Conservation (phyloP, 2,329 filamentous ascomycete genomes). For the Aspergillus felis region DNA sequence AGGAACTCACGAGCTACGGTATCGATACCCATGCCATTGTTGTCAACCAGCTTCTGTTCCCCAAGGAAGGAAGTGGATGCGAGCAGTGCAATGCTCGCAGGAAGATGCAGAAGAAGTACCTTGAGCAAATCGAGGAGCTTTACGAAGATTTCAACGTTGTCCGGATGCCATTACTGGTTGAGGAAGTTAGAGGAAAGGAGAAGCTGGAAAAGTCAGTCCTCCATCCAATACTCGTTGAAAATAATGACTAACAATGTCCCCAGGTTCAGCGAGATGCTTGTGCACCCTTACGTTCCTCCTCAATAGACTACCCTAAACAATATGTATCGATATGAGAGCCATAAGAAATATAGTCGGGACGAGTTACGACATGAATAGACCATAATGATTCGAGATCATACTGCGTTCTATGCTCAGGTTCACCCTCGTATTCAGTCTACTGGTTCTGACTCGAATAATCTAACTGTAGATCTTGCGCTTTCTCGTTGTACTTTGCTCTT, state of each 20-base stretch:
- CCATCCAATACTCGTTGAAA: not conserved
- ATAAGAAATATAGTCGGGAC: slow-evolving; percentile 20
- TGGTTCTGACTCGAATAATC: not conserved
- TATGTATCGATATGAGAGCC: slow-evolving; percentile 11
- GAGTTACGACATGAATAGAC: slow-evolving; percentile 39
- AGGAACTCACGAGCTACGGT: slow-evolving; percentile 86
- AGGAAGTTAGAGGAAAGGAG: slow-evolving; percentile 94
- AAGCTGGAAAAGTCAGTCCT: slow-evolving; percentile 71
- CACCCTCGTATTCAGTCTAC: not conserved
- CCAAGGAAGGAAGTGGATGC: slow-evolving; percentile 76
- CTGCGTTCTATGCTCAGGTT: slow-evolving; percentile 6
- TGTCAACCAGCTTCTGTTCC: slow-evolving; percentile 96
- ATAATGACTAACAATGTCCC: slow-evolving; percentile 13
- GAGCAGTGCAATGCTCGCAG: slow-evolving; percentile 92
- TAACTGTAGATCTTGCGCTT: not conserved
- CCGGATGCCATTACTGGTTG: slow-evolving; percentile 92
- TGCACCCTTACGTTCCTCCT: slow-evolving; percentile 46
- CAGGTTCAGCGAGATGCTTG: slow-evolving; percentile 49
- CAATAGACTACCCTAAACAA: slow-evolving; percentile 27
- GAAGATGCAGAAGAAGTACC: slow-evolving; percentile 99
- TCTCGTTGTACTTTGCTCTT: not conserved
- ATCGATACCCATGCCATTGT: slow-evolving; percentile 98
- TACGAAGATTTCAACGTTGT: slow-evolving; percentile 99
- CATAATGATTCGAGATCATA: slow-evolving; percentile 27
- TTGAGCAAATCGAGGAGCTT: slow-evolving; percentile 96